Base-by-base conservation (phyloP, 2,329 filamentous ascomycete genomes). In the Metarhizium sp. region DNA sequence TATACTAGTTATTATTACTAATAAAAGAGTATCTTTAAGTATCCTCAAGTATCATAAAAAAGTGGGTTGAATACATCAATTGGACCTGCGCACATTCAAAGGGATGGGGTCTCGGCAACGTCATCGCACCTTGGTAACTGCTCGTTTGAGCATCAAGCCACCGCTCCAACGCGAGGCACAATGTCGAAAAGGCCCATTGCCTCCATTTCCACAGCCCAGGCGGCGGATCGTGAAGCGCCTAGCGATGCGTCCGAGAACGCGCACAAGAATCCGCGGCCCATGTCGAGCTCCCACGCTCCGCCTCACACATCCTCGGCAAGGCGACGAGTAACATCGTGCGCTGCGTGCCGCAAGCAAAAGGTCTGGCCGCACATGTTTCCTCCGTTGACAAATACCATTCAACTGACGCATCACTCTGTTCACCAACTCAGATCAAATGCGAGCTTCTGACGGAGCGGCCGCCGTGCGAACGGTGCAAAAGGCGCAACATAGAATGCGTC, bases 391-490 rank as follows among this genome's bases (percentile, higher is more conserved):
- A 11, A 11, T 8, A 11, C 32, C 32, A 34, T 34, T 7, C 7
- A 11, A 34, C 32, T 34, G 6, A 34, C 32, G 10, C 32, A 34
- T 8, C 7, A 11, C 32, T 34, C 0, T 34, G 7, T 34, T 34
- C 32, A 34, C 7, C 32, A 11, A 7, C 10, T 14, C 20, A 56
- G 55, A 56, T 56, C 55, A 53, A 56, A 25, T 53, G 55, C 16
- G 55, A 56, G 51, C 51, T 56, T 7, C 30, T 47, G 16, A 47
- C 50, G 38, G 47, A 53, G 29, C 38, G 46, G 10, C 55, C 55
- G 13, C 55, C 55, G 14, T 56, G 55, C 30, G 55, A 51, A 42
- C 38, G 55, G 5, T 56, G 55, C 55, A 53, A 43, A 45, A 40
- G 47, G 29, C 52, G 52, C 51, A 45, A 50, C 18, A 51, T 56